Evolutionary conservation across 2,329 filamentous ascomycete genomes (phyloP), one percentile per base, ranked within the genome.

Genomic region (Allantophomopsis lycopodina): DNA sequence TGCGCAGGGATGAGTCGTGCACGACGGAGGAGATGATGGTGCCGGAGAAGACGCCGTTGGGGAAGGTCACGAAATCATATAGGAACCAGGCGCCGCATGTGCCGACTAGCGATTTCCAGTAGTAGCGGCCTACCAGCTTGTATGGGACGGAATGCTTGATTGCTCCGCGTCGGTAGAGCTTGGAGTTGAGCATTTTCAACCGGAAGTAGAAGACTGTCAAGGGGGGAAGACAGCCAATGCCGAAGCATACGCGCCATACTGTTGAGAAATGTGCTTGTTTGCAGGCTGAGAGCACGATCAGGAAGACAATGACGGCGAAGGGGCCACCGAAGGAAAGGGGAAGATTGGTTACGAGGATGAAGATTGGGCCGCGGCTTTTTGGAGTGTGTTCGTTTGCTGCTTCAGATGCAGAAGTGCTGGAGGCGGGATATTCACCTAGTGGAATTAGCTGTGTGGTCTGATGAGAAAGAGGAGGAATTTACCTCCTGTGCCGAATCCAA

Each of bases 181-280:
- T 66, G 36, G 57, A 72, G 54, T 64, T 73, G 36, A 68, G 55
- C 60, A 68, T 67, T 44, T 60, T 68, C 32, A 74, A 52, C 12
- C 71, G 68, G 43, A 75, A 71, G 51, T 72, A 72, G 42, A 74
- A 70, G 33, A 75, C 61, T 2, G 64, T 63, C 7, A 75, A 53
- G 1, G 71, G 71, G 13, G 70, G 56, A 33, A 68, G 46, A 31
- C 63, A 62, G 16, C 65, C 65, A 34, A 69, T 63, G 5, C 61
- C 65, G 40, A 68, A 66, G 46, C 65, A 68, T 2, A 68, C 61
- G 4, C 65, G 58, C 65, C 65, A 68, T 7, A 68, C 58, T 2
- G 61, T 65, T 35, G 51, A 57, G 49, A 58, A 57, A 42, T 53
- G 58, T 33, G 47, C 50, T 39, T 41, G 50, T 12, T 53, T 59